Conservation (phyloP, 306 rosid species). For the Phaseolus lunatus region DNA sequence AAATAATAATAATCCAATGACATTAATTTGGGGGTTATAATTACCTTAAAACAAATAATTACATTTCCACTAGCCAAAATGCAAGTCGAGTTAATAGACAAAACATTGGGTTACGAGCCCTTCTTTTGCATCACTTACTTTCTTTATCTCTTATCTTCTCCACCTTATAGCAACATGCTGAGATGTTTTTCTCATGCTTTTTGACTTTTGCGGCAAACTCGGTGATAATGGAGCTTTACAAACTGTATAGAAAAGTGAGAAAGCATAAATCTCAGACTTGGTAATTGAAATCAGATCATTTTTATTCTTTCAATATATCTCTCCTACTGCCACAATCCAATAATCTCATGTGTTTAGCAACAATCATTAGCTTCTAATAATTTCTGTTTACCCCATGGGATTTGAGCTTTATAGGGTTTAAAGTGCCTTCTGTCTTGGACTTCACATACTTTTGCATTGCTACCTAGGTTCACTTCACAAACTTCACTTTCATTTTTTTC, state of each 20-base stretch:
- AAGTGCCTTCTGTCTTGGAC: conserved; percentile 44
- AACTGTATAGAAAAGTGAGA: conserved; percentile 52
- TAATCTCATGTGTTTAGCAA: conserved; percentile 54
- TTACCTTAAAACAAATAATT: conserved; percentile 52
- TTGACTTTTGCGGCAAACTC: conserved; percentile 73
- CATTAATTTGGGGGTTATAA: conserved; percentile 9
- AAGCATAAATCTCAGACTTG: conserved; percentile 55
- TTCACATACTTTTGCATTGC: too few species aligned
- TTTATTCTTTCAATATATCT: conserved; percentile 61
- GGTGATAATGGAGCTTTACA: conserved; percentile 67
- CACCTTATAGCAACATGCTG: conserved; percentile 58
- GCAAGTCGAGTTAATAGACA: conserved; percentile 46
- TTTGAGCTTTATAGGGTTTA: conserved; percentile 45
- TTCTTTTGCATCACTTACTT: conserved; percentile 40
- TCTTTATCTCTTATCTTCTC: conserved; percentile 54
- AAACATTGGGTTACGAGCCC: conserved; percentile 61
- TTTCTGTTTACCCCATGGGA: conserved; percentile 47
- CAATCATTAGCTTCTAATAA: conserved; percentile 55
- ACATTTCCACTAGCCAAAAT: conserved; percentile 44
- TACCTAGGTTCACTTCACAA: too few species aligned
- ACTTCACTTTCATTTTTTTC: too few species aligned
- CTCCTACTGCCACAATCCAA: conserved; percentile 45
- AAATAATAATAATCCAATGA: not conserved
- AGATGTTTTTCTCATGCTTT: conserved; percentile 56
- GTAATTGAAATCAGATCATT: conserved; percentile 56